Evolutionary conservation across 805 yeast species (phyloP), one percentile per base, ranked within the genome.

Genomic region (Kodamaea neixiangensis): DNA sequence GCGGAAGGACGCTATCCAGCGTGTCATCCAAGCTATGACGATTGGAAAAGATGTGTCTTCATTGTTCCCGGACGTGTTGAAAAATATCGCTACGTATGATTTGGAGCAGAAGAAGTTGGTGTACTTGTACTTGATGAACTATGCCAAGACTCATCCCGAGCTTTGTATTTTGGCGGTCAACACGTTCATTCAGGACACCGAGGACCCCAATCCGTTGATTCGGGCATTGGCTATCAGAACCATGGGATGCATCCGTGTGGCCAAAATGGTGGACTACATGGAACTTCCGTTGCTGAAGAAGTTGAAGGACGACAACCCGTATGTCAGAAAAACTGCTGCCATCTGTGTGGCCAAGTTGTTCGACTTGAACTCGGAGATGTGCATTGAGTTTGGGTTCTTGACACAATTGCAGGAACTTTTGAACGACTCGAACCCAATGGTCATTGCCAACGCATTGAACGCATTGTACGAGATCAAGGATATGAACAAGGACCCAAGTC

Each of bases 1-100:
- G 63, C 80, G 97, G 53, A 94, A 94, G 66, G 99, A 94, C 67
- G 96, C 99, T 14, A 94, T 94, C 58, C 96, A 93, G 71, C 81
- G 97, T 53, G 97, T 96, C 17, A 94, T 94, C 64, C 96, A 94
- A 51, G 98, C 97, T 53, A 94, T 94, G 99, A 94, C 99, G 0
- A 82, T 91, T 25, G 98, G 98, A 9, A 94, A 94, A 65, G 99
- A 94, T 67, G 98, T 94, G 19, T 88, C 96, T 15, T 83, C 96
- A 1, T 75, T 94, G 49, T 94, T 94, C 61, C 99, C 99, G 1
- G 98, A 94, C 68, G 96, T 94, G 21, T 76, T 94, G 67, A 96
- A 94, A 72, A 94, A 94, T 71, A 87, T 94, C 59, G 97, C 99
- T 49, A 94, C 99, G 1, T 93, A 88, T 63, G 99, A 94, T 68